Base-by-base conservation (phyloP, 2,329 filamentous ascomycete species). In the Alternaria sp. region DNA sequence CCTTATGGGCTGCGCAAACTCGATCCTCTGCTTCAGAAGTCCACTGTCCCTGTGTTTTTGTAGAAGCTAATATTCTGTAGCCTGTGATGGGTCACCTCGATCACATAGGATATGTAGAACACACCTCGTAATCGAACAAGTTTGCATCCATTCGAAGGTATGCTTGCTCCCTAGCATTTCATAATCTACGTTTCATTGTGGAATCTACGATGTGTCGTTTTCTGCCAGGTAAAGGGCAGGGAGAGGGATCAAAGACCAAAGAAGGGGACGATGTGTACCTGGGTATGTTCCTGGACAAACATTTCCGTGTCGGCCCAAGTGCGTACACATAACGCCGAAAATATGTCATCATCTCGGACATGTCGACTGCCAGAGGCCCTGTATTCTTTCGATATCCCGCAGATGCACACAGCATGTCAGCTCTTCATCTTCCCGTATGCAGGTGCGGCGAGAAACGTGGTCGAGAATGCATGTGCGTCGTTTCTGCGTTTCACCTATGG, bases 401-500 rank as follows among this genome's bases (percentile, higher is more conserved):
- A 14, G 46, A 24, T 14, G 46, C 32, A 38, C 5, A 38, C 14
- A 18, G n/a, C 22, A 38, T 38, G 14, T 36, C 32, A 49, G 46
- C 46, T 49, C 46, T 38, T 36, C n/a, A 24, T 38, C 32, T 36
- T 16, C 5, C 3, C 30, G 32, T 20, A 49, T 11, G 53, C 36
- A 51, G 22, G 34, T 14, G 36, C 36, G 9, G 16, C 46, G 46
- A 51, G 32, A 55, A 36, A 28, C 18, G 26, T 41, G 48, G 44
- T 32, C 32, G 36, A 24, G 16, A 49, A 49, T n/a, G 46, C 30
- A n/a, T 9, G 46, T 34, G 32, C 14, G 22, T 24, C 20, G n/a
- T 22, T 18, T 51, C 30, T 28, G n/a, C 16, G 47, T 57, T 39
- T 52, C 47, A 57, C 20, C 47, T 22, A 44, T 22, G 16, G 28